Evolutionary conservation across 148 eudicot genomes (phyloP).

Genomic region (Fallopia convolvulus): DNA sequence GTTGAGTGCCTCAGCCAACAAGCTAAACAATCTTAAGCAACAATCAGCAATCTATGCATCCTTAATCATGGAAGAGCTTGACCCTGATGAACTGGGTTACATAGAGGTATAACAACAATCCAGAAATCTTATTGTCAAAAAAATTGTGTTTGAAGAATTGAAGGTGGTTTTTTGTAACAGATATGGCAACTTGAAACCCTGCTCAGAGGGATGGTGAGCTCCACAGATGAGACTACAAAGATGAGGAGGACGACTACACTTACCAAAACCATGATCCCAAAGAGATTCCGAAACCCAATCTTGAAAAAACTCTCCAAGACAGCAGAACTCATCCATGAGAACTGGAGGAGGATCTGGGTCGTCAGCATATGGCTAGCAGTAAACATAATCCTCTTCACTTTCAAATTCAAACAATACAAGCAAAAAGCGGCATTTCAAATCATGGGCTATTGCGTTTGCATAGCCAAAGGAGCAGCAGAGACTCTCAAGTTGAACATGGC

Average conservation of each 20-base stretch:
- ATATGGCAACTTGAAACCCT: conserved; percentile 95
- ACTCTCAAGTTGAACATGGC: conserved; percentile 95
- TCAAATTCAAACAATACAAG: conserved; percentile 43
- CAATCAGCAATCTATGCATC: conserved; percentile 76
- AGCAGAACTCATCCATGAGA: conserved; percentile 50
- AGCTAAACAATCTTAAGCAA: conserved; percentile 69
- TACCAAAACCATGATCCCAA: conserved; percentile 81
- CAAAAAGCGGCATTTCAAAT: conserved; percentile 31
- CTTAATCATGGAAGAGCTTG: conserved; percentile 95
- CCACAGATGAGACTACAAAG: conserved; percentile 34
- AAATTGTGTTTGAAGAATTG: neutral
- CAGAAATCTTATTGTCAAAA: neutral
- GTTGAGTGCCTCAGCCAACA: conserved; percentile 91
- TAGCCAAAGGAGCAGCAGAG: conserved; percentile 87
- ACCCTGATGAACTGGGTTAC: conserved; percentile 76
- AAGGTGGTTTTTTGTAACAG: conserved; percentile 20
- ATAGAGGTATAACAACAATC: conserved; percentile 52
- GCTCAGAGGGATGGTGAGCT: conserved; percentile 59
- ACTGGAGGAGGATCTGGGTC: conserved; percentile 75
- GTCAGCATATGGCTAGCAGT: conserved; percentile 44
- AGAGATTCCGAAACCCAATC: conserved; percentile 43
- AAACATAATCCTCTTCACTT: conserved; percentile 47
- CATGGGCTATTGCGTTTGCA: conserved; percentile 78
- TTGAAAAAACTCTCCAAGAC: conserved; percentile 37
- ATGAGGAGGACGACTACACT: conserved; percentile 42